Conservation (phyloP, 2,329 filamentous ascomycete species). For the Leptodontidium sp. region DNA sequence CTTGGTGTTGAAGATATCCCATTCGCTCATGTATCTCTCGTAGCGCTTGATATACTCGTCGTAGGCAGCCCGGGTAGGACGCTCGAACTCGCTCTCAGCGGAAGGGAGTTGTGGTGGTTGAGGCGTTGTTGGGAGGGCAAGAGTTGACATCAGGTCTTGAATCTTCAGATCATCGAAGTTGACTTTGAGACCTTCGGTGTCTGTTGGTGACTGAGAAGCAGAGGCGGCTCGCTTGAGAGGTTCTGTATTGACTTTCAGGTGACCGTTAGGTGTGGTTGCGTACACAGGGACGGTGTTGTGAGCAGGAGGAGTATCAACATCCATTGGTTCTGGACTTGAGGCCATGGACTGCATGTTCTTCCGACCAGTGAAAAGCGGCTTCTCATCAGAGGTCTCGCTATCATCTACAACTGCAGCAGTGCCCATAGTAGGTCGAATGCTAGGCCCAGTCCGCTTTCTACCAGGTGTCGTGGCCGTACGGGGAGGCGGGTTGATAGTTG, state of each 20-base stretch:
- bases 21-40: conserved; percentile 60
- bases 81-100: conserved; percentile 53
- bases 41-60: conserved; percentile 62
- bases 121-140: conserved; percentile 60
- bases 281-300: conserved; percentile 47
- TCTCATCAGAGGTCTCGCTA: conserved; percentile 40
- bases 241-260: conserved; percentile 61
- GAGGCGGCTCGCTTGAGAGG: conserved; percentile 56
- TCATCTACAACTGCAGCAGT: conserved; percentile 43
- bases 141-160: conserved; percentile 60
- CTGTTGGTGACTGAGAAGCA: conserved; percentile 32
- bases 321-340: conserved; percentile 66
- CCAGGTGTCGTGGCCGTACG: conserved; percentile 27
- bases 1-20: conserved; percentile 58
- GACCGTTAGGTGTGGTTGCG: conserved; percentile 62
- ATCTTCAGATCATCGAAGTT: conserved; percentile 55
- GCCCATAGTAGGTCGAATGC: conserved; percentile 40
- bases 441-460: conserved; percentile 36
- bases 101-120: conserved; percentile 45
- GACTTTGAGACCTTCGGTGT: conserved; percentile 40
- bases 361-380: conserved; percentile 46
- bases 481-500: conserved; percentile 27
- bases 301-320: conserved; percentile 63
- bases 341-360: conserved; percentile 16
- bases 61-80: conserved; percentile 53